Percentiles rank a stretch among this genome's conserved stretches.
These are phyloP conservation scores for Ilyonectria sp. DNA, from an alignment of 2,329 filamentous ascomycete species.

Conservation along the genomic window DNA sequence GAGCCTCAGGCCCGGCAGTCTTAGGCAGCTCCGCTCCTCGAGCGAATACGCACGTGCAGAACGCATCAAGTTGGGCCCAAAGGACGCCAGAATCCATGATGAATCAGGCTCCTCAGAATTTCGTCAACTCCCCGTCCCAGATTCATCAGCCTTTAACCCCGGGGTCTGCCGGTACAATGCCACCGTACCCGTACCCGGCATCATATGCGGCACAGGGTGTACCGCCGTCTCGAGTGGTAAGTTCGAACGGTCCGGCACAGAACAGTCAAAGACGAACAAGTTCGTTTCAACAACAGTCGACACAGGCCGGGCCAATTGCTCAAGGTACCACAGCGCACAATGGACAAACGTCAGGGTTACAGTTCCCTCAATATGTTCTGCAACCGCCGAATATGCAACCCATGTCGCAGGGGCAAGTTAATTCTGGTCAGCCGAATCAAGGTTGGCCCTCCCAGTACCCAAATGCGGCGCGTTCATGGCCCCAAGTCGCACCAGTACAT, in stretches of 20 bases:
- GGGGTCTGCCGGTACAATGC: not conserved
- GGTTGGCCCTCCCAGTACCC: not conserved
- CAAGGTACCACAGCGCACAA: not conserved
- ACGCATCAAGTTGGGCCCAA: not conserved
- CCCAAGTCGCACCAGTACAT: not conserved
- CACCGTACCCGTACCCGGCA: not conserved
- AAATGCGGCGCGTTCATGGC: not conserved
- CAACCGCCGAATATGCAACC: conserved; percentile 2
- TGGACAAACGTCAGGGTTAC: conserved; percentile 14
- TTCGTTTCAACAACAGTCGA: conserved; percentile 5
- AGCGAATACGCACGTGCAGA: not conserved
- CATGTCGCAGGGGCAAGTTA: not conserved
- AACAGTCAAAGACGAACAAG: not conserved
- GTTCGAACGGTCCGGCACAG: not conserved
- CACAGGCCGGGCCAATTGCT: not conserved
- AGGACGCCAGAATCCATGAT: not conserved
- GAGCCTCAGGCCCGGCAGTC: conserved; percentile 8
- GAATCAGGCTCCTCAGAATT: conserved; percentile 8
- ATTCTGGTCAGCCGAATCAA: not conserved
- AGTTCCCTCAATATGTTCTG: conserved; percentile 21
- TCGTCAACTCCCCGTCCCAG: not conserved
- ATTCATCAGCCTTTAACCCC: not conserved
- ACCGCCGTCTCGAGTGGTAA: not conserved
- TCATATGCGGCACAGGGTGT: not conserved
- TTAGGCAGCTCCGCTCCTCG: not conserved